Evolutionary conservation across 2,329 filamentous ascomycete species (phyloP).

Genomic region (Colletotrichum eremochloae): DNA sequence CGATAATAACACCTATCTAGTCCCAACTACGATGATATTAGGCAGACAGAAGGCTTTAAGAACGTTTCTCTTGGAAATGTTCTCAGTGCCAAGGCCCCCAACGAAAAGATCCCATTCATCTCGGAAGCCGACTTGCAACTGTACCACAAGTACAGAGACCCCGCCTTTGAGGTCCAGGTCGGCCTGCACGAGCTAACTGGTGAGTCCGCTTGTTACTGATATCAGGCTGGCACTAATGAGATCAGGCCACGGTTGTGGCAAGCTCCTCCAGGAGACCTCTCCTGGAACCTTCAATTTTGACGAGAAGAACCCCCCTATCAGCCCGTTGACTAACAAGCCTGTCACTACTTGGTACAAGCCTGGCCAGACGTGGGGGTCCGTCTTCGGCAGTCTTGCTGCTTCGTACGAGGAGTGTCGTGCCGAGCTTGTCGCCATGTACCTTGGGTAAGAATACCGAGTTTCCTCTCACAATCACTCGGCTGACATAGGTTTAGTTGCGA

Average conservation of each 20-base stretch:
- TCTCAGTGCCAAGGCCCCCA: constrained; percentile 88
- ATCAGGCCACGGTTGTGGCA: constrained; percentile 87
- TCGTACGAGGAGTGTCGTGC: constrained; percentile 96
- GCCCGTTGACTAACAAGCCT: constrained; percentile 82
- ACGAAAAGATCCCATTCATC: constrained; percentile 95
- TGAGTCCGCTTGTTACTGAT: neutral
- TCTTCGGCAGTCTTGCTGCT: constrained; percentile 89
- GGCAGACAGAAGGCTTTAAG: constrained; percentile 89
- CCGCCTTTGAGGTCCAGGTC: constrained; percentile 94
- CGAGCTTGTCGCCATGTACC: constrained; percentile 92
- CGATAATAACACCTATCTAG: constrained; percentile 45
- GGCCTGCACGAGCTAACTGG: constrained; percentile 86
- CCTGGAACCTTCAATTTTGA: constrained; percentile 92
- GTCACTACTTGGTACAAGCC: constrained; percentile 93
- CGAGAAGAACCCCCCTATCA: constrained; percentile 81
- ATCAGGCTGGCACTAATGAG: constrained; percentile 37
- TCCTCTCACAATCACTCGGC: neutral
- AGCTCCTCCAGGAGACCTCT: constrained; percentile 89
- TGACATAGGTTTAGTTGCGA: constrained; percentile 72
- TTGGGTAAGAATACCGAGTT: constrained; percentile 54
- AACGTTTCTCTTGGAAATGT: constrained; percentile 96
- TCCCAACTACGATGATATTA: constrained; percentile 81
- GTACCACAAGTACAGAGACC: constrained; percentile 86
- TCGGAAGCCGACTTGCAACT: constrained; percentile 80
- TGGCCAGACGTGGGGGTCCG: constrained; percentile 93